Evolutionary conservation across 1,284 basidiomycete genomes (phyloP), one percentile per base, ranked within the genome.

Genomic region (Trichosporon sp.): DNA sequence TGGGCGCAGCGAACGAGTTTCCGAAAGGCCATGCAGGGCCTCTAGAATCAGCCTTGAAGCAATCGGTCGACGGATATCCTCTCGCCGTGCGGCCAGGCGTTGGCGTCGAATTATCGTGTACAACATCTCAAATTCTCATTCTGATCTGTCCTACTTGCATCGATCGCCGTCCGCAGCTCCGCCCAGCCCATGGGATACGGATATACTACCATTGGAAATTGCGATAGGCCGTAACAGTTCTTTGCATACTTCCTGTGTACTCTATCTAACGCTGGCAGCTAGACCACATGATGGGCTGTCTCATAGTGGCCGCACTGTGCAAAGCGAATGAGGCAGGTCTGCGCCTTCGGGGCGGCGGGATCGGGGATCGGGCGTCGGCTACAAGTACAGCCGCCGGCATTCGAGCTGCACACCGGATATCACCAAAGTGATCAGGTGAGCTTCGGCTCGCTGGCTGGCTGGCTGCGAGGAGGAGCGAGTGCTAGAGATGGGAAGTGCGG

Each of bases 1-100:
- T 86, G 92, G 83, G 86, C 86, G 74, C 86, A 87, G 76, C 83
- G 91, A 73, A 82, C 85, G 11, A 91, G 91, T 80, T 93, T 91
- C 89, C 46, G 63, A 7, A 48, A 32, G 32, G 31, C 31, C 65
- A 11, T 40, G 43, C 38, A 66, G 21, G 65, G 59, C 1, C 59
- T 63, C 31, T 63, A 63, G 31, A 63, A 10, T 21, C 19, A 19
- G 2, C 40, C 40, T 43, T 11, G 40, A 11, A n/a, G 16, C 16
- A 16, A 46, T n/a, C 43, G 43, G 43, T n/a, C 16, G 43, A 14
- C 43, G 16, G 4, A 10, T 12, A 46, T n/a, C 16, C 7, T n/a
- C 1, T 11, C 43, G 5, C 43, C 43, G 7, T n/a, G 16, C 8
- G 43, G 11, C 43, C 4, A n/a, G 16, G 40, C 40, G 5, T n/a